Base-by-base conservation (phyloP, 2,329 filamentous ascomycete genomes). In the Gaeumannomyces sp. region DNA sequence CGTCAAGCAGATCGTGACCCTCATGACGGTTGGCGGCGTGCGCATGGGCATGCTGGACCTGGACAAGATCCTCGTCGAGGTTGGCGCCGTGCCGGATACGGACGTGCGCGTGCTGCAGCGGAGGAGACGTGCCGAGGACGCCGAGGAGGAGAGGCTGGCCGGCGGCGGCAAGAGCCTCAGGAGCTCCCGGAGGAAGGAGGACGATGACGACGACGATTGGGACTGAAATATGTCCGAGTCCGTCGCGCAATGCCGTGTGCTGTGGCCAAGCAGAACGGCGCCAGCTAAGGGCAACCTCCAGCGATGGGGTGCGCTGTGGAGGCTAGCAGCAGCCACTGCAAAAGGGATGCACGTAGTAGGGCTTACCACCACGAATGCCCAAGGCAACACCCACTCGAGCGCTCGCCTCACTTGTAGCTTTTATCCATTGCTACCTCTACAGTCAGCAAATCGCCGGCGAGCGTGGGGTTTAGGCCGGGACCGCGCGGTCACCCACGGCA, bases 1-100 rank as follows among this genome's bases (percentile, higher is more conserved):
- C 69, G 88, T 88, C 74, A 92, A 88, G 79, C 95, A 99, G 77
- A 79, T 97, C 63, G 90, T 99, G n/a, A 98, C 94, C 4, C 78
- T 99, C 68, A 84, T 86, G 71, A 91, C 92, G 64, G 77, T 98
- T 60, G 87, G 87, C 13, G 95, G 95, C 4, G 83, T 85, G 4
- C 83, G 84, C 68, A 92, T 89, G 65, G 87, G 81, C 69, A 83
- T 92, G 80, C 78, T 85, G 77, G 88, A 96, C 73, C 79, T 98
- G 66, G 93, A 98, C 74, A 85, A 88, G 69, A 75, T 98, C 57
- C 79, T 99, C 53, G 84, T 97, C 2, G 89, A 93, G 61, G 81
- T 96, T 53, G 93, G 93, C 3, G 94, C 93, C 1, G 80, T 98
- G 22, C 85, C 88, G 64, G 83, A 89, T 62, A 89, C 87, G 65